Evolutionary conservation across 192 early-diverging fungal genomes (phyloP), one percentile per base, ranked within the genome.

Genomic region (Coemansia sp.): DNA sequence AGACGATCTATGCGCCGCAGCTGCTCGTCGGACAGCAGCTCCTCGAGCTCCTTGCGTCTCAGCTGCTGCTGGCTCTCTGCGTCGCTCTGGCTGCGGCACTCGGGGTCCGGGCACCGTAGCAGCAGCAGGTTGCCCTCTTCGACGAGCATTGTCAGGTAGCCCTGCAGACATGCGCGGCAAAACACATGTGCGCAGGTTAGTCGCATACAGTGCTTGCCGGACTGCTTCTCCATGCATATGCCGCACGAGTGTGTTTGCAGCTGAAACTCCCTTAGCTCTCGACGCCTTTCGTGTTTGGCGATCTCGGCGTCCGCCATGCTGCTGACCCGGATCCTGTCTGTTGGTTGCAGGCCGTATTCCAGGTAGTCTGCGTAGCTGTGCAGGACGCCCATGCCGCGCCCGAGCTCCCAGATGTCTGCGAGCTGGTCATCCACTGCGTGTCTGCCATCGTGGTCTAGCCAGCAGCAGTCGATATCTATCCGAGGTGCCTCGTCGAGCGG

Each of bases 191-290:
- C 14, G 48, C 65, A 67, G n/a, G 36, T 50, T 24, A 67, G 37
- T 30, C 50, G 20, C 7, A 60, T 35, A 18, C 56, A 67, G 36
- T 60, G 57, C 23, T 25, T 32, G 17, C 57, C 65, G 0, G 65
- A 45, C 43, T 67, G 65, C 35, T 50, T 36, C 37, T 67, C 57
- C 41, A 60, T 45, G 42, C 57, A 67, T 5, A 67, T 66, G 2
- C 37, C 33, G 23, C 64, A 66, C 6, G 45, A 15, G 34, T 45
- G 53, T 1, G 49, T 44, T 10, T 37, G 55, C 13, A 46, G 15
- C 26, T 49, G 46, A 45, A 66, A 66, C 17, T 41, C 19, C 25
- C 19, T 22, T 23, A 9, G 33, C 34, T 28, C 22, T 18, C 26
- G 33, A 5, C 17, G 19, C 6, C 11, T 5, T 17, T 49, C 18